Evolutionary conservation across 2,329 filamentous ascomycete species (phyloP).

Genomic region (Zymoseptoria tritici): DNA sequence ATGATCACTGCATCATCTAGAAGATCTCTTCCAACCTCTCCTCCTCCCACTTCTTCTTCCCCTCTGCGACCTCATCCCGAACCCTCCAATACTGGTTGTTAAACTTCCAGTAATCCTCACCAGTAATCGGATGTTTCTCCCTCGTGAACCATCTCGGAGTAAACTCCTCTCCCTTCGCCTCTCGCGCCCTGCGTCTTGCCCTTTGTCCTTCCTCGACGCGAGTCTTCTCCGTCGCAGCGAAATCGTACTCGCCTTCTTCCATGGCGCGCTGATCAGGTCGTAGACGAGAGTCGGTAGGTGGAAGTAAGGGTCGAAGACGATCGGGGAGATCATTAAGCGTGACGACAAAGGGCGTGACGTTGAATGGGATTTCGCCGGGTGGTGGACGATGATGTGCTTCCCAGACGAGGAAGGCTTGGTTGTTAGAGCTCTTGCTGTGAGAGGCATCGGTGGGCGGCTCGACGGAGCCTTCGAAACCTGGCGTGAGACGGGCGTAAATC

Average conservation of each 20-base stretch:
- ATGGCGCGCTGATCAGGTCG: conserved; percentile 93
- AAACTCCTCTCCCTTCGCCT: conserved; percentile 74
- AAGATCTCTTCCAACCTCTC: conserved; percentile 67
- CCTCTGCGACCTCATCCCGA: conserved; percentile 57
- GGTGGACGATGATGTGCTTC: conserved; percentile 72
- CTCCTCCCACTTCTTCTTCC: conserved; percentile 56
- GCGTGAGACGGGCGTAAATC: conserved; percentile 86
- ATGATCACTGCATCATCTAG: conserved; percentile 24
- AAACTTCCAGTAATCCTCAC: conserved; percentile 85
- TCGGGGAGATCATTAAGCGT: conserved; percentile 90
- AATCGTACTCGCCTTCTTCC: conserved; percentile 96
- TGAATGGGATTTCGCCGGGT: conserved; percentile 73
- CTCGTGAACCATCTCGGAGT: conserved; percentile 77
- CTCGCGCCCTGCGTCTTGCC: conserved; percentile 62
- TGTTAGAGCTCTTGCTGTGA: conserved; percentile 22
- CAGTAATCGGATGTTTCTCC: conserved; percentile 65
- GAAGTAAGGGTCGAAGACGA: conserved; percentile 65
- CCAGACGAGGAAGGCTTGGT: conserved; percentile 83
- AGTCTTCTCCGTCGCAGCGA: conserved; percentile 89
- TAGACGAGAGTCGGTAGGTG: conserved; percentile 88
- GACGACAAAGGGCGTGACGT: conserved; percentile 90
- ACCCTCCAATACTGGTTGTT: conserved; percentile 82
- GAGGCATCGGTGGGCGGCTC: conserved; percentile 43
- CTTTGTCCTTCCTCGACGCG: conserved; percentile 88
- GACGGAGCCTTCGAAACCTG: conserved; percentile 68